Conservation (phyloP, 2,329 filamentous ascomycete genomes). For the Botrytis hyacinthi region DNA sequence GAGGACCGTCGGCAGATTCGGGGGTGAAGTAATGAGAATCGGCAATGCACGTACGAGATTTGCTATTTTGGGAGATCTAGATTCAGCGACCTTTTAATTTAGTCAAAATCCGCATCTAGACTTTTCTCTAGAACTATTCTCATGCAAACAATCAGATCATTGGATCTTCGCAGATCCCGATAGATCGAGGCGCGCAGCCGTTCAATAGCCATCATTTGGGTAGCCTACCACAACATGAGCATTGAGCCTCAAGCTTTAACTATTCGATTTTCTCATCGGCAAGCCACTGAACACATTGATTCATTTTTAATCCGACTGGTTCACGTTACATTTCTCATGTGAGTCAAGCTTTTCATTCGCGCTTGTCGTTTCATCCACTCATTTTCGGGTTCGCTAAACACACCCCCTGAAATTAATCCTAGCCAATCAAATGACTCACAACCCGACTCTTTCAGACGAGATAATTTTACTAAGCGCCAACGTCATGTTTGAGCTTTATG, state of each 20-base stretch:
- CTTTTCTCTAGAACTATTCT: not conserved
- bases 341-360: constrained; percentile 8
- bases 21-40: too few species aligned
- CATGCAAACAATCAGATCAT: not conserved
- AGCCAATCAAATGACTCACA: constrained; percentile 8
- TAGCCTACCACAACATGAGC: not conserved
- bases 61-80: not conserved
- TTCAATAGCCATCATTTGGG: not conserved
- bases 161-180: not conserved
- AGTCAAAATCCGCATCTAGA: not conserved
- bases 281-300: not conserved
- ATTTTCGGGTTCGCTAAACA: not conserved
- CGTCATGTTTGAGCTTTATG: not conserved
- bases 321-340: not conserved
- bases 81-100: not conserved
- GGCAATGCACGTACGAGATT: not conserved
- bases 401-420: constrained; percentile 6
- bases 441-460: not conserved
- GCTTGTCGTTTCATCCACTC: constrained; percentile 13
- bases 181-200: not conserved
- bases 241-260: not conserved
- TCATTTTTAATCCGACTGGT: not conserved
- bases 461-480: constrained; percentile 8
- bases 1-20: not conserved
- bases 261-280: not conserved